phyloP scores from a whole-genome alignment of 495 filamentous ascomycete species.

The Trichocladium uniseriatum region DNA sequence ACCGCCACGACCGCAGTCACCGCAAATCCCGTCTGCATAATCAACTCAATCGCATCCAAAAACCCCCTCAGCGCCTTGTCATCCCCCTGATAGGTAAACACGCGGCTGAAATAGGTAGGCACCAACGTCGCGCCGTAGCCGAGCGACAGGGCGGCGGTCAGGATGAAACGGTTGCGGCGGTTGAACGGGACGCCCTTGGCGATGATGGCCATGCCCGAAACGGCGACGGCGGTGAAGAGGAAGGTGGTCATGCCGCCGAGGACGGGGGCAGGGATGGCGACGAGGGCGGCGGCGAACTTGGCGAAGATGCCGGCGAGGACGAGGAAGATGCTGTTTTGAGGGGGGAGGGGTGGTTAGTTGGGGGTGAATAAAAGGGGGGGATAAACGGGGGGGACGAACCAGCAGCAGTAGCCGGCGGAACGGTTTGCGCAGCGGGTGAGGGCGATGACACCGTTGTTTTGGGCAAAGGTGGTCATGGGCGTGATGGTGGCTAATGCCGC shows the following conservation, averaged over 20 bases:
- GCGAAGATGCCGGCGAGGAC: conserved; percentile 84
- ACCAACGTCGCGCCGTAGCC: conserved; percentile 79
- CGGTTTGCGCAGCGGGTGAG: conserved; percentile 84
- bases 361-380: background rate
- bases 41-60: conserved; percentile 69
- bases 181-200: conserved; percentile 63
- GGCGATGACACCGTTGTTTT: conserved; percentile 91
- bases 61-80: conserved; percentile 68
- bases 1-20: conserved; percentile 64
- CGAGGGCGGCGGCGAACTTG: conserved; percentile 83
- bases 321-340: conserved; percentile 67
- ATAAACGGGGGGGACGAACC: no score
- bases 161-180: conserved; percentile 77
- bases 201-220: conserved; percentile 82
- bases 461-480: conserved; percentile 66
- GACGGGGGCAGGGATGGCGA: conserved; percentile 71
- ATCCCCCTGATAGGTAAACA: conserved; percentile 63
- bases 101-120: conserved; percentile 62
- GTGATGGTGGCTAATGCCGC: conserved; percentile 78
- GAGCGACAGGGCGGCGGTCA: conserved; percentile 66
- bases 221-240: conserved; percentile 73
- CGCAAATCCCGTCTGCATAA: conserved; percentile 73
- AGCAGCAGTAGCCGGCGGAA: conserved; percentile 66
- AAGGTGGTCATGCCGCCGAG: conserved; percentile 93
- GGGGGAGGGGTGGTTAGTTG: background rate